Evolutionary conservation across 75 land plant species (phyloP).

Genomic region (Larix kaempferi): DNA sequence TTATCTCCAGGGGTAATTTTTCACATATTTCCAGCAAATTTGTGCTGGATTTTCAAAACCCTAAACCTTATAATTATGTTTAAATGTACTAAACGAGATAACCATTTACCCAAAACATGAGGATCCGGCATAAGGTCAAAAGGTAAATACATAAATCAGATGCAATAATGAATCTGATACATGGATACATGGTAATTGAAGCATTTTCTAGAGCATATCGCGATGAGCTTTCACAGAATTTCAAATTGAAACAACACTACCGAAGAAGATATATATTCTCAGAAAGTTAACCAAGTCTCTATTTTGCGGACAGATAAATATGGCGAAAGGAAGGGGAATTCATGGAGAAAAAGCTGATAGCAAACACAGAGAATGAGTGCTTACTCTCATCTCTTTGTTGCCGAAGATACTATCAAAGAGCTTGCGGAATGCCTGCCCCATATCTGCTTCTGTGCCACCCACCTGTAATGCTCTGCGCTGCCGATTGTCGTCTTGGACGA

Average conservation of each 20-base stretch:
- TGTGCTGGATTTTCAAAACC: not conserved
- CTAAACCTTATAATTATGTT: no score
- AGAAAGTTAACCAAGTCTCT: not conserved
- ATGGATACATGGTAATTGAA: not conserved
- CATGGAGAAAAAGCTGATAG: not conserved
- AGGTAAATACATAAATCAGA: no score
- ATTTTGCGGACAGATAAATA: not conserved
- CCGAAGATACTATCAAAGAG: constrained; percentile 47
- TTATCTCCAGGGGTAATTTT: not conserved
- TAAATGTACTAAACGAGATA: not conserved
- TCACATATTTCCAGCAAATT: not conserved
- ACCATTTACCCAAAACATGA: not conserved
- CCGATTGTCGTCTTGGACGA: not conserved
- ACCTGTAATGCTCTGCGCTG: not conserved
- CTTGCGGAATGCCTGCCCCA: constrained; percentile 53
- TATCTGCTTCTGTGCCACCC: not conserved
- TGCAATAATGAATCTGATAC: no score
- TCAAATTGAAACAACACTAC: not conserved
- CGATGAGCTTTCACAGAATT: not conserved
- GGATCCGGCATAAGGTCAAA: not conserved
- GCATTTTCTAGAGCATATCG: not conserved
- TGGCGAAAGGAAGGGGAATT: not conserved
- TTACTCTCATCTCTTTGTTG: constrained; percentile 53
- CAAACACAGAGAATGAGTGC: not conserved
- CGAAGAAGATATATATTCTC: not conserved